These are phyloP conservation scores for Whalleya microplaca DNA, from an alignment of 2,329 filamentous ascomycete genomes.

Conservation along the genomic window DNA sequence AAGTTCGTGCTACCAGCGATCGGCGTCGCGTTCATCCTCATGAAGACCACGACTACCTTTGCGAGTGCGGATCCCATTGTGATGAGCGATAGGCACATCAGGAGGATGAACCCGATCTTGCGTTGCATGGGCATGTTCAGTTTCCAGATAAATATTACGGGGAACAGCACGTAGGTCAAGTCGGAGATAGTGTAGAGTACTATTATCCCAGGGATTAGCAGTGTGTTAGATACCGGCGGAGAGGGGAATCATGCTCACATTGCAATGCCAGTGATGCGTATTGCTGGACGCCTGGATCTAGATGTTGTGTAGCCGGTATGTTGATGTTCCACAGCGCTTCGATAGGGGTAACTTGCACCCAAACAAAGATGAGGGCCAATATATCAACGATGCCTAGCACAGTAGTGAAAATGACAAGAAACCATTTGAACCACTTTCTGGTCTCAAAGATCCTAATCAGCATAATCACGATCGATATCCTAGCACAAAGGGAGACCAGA, in stretches of 20 bases:
- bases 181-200: constrained; percentile 1
- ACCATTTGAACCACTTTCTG: constrained; percentile 7
- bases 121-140: constrained; percentile 11
- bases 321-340: constrained; percentile 1
- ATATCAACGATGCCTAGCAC: neutral
- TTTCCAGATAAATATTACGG: constrained; percentile 13
- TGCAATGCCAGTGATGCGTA: neutral
- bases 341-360: neutral
- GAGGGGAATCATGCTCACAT: neutral
- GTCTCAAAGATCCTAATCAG: constrained; percentile 5
- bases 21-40: neutral
- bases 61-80: constrained; percentile 6
- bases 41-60: neutral
- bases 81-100: constrained; percentile 9
- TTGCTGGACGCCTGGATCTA: too few relatives aligned
- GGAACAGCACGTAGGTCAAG: constrained; percentile 9
- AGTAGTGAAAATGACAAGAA: constrained; percentile 1
- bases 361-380: neutral
- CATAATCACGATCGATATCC: constrained; percentile 6
- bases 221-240: neutral
- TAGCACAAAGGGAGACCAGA: neutral
- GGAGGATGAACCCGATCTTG: constrained; percentile 1
- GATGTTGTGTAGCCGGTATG: neutral
- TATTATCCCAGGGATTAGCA: neutral
- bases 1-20: neutral